Base-by-base conservation (phyloP, 1,139 yeast species). In the Lodderomyces elongisporus region DNA sequence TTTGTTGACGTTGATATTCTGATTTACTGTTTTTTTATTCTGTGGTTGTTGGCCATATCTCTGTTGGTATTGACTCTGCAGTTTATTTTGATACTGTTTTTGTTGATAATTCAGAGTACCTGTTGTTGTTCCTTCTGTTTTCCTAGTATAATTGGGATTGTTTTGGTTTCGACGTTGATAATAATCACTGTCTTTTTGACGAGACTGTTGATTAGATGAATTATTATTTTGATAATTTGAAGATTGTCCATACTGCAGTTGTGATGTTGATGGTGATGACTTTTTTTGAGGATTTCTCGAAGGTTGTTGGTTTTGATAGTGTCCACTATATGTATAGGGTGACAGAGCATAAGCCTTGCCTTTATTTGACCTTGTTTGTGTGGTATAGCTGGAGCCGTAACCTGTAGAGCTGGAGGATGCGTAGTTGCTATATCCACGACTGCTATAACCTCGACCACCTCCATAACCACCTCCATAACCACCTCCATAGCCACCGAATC, bases 401-500 rank as follows among this genome's bases (percentile, higher is more conserved):
- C 22, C 22, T 18, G 22, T 18, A 18, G 22, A 18, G 7, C 22
- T 10, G 10, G 10, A 18, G 7, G 10, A 7, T 18, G 22, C 22
- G 10, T 18, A 18, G 4, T 21, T 25, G n/a, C 27, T 23, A 32
- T 23, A 21, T 24, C 18, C 13, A 12, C 21, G 18, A 23, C 31
- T 28, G 3, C 31, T 24, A 14, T 29, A 29, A 14, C 27, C 16
- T 9, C 26, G n/a, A 15, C 32, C 17, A n/a, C 12, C 10, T 4
- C 32, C 13, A 10, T n/a, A n/a, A n/a, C n/a, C n/a, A n/a, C 31
- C n/a, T 3, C 34, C 34, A 21, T 22, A 26, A 12, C 33, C 14
- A 14, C 30, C 17, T 3, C 33, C 25, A 20, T 31, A 31, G 9
- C 36, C 15, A 17, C 36, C 30, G 13, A 17, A 27, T 3, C 31